Evolutionary conservation across 106 monocot genomes (phyloP).

Genomic region (Iris macrosiphon): DNA sequence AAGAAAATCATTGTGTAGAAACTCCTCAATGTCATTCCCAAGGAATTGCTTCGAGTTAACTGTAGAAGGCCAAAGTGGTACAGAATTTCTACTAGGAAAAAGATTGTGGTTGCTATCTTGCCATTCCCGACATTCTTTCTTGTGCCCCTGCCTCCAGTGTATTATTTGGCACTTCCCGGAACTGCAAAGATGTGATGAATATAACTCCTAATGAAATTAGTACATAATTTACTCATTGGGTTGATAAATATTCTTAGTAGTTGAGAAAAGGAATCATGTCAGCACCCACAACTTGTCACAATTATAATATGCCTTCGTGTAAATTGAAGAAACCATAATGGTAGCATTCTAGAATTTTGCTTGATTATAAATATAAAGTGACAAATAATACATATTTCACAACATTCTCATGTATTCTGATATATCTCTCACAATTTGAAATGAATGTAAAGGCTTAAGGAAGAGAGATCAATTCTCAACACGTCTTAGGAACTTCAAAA

Average conservation of each 20-base stretch:
- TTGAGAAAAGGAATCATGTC: neutral
- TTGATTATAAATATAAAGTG: no score
- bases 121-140: conserved; percentile 61
- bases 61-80: conserved; percentile 7
- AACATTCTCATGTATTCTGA: no score
- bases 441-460: no score
- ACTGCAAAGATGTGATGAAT: conserved; percentile 32
- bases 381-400: no score
- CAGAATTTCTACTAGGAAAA: conserved; percentile 14
- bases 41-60: conserved; percentile 17
- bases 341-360: neutral
- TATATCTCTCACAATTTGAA: no score
- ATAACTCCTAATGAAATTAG: conserved; percentile 14
- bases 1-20: conserved; percentile 4
- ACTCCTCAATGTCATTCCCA: conserved; percentile 19
- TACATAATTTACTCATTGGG: neutral
- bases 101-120: conserved; percentile 16
- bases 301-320: no score
- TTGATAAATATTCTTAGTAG: neutral
- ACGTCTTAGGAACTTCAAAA: no score
- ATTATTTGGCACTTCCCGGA: conserved; percentile 96
- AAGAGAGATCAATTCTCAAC: no score
- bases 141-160: conserved; percentile 90
- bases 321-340: neutral
- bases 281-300: neutral